These are phyloP conservation scores for Teunomyces aglyptinius DNA, from an alignment of 805 yeast genomes.

Conservation along the genomic window DNA sequence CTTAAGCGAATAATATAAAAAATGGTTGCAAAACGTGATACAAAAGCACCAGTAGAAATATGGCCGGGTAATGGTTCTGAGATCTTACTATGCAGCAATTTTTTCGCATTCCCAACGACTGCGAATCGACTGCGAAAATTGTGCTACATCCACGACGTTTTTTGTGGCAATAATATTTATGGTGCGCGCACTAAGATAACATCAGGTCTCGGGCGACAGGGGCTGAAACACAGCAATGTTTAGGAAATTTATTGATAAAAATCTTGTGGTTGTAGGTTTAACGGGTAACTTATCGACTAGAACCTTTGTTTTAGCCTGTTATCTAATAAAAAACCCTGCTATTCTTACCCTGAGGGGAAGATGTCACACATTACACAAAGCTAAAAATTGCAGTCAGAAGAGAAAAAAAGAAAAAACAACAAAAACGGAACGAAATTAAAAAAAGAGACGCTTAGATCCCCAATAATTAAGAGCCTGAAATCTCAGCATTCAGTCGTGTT, in stretches of 20 bases:
- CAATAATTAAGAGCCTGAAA: neutral
- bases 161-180: conserved; percentile 1
- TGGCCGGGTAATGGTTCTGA: conserved; percentile 2
- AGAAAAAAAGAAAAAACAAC: conserved; percentile 4
- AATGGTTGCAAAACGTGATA: conserved; percentile 3
- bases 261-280: too few species aligned
- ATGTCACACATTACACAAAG: conserved; percentile 2
- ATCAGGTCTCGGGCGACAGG: neutral
- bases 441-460: conserved; percentile 4
- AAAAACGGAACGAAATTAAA: conserved; percentile 4
- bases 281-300: too few species aligned
- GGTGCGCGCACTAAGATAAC: conserved; percentile 3
- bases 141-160: conserved; percentile 2
- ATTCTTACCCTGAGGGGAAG: neutral
- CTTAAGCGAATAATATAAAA: neutral
- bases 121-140: conserved; percentile 5
- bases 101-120: neutral
- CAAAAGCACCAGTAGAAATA: neutral
- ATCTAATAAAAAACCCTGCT: neutral
- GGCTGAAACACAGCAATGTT: neutral
- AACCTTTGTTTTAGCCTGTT: neutral
- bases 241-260: too few species aligned
- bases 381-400: conserved; percentile 4
- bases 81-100: conserved; percentile 1
- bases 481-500: neutral